Evolutionary conservation across 345 rosid genomes (phyloP).

Genomic region (Cochlearia excelsa): DNA sequence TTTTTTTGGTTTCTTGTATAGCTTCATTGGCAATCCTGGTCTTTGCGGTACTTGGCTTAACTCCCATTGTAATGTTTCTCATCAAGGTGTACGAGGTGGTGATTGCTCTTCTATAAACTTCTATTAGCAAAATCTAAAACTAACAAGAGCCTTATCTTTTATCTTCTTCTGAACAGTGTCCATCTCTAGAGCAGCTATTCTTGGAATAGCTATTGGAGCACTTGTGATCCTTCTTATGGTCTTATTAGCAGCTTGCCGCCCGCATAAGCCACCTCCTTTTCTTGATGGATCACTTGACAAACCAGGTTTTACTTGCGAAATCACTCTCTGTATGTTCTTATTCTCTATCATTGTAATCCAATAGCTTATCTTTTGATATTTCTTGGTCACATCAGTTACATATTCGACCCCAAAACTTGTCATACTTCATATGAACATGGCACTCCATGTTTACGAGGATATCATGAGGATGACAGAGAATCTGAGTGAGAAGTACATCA

Average conservation of each 20-base stretch:
- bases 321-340: neutral
- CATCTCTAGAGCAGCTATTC: slow-evolving; percentile 86
- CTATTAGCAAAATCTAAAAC: neutral
- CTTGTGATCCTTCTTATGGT: slow-evolving; percentile 86
- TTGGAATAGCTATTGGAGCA: slow-evolving; percentile 88
- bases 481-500: slow-evolving; percentile 82
- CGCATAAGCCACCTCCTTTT: slow-evolving; percentile 60
- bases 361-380: slow-evolving; percentile 12
- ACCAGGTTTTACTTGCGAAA: slow-evolving; percentile 53
- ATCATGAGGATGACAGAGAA: slow-evolving; percentile 98
- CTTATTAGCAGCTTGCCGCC: slow-evolving; percentile 70
- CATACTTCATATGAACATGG: slow-evolving; percentile 97
- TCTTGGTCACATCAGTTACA: slow-evolving; percentile 43
- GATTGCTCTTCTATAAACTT: slow-evolving; percentile 4
- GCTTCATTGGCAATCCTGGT: slow-evolving; percentile 77
- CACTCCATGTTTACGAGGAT: slow-evolving; percentile 94
- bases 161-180: slow-evolving; percentile 41
- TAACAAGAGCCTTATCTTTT: neutral
- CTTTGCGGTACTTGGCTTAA: slow-evolving; percentile 80
- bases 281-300: slow-evolving; percentile 77
- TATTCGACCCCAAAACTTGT: slow-evolving; percentile 77
- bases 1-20: slow-evolving; percentile 28
- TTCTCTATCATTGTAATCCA: neutral
- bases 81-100: slow-evolving; percentile 64
- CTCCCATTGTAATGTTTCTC: slow-evolving; percentile 61